phyloP scores from a whole-genome alignment of 2,329 filamentous ascomycete genomes.

The Alternaria postmessia region DNA sequence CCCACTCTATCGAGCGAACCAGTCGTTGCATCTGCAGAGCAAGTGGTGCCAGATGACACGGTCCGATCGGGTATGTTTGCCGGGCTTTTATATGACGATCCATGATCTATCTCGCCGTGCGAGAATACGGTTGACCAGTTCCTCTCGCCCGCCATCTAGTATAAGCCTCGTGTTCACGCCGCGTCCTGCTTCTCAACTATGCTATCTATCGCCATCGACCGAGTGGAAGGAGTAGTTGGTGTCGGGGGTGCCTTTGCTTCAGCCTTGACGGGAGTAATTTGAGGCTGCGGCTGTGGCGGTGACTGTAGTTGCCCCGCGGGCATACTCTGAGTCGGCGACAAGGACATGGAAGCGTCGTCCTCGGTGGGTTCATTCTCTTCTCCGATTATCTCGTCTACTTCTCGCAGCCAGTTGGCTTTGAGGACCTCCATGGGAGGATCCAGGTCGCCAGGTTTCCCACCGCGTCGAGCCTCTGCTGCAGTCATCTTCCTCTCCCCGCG shows the following conservation, averaged over 20 bases:
- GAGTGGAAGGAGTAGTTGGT: slow-evolving; percentile 48
- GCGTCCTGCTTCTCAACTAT: slow-evolving; percentile 51
- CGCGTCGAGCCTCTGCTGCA: slow-evolving; percentile 66
- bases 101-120: not conserved
- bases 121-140: not conserved
- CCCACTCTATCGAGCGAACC: slow-evolving; percentile 8
- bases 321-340: slow-evolving; percentile 28
- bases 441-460: slow-evolving; percentile 64
- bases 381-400: slow-evolving; percentile 59
- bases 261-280: slow-evolving; percentile 26
- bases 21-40: slow-evolving; percentile 4
- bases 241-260: slow-evolving; percentile 47
- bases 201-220: slow-evolving; percentile 51
- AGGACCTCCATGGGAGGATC: slow-evolving; percentile 68
- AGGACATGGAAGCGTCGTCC: slow-evolving; percentile 29
- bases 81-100: slow-evolving; percentile 11
- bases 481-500: slow-evolving; percentile 61
- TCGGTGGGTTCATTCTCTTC: slow-evolving; percentile 36
- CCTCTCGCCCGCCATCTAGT: not conserved
- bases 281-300: slow-evolving; percentile 18
- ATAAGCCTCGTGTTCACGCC: slow-evolving; percentile 29
- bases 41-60: slow-evolving; percentile 4
- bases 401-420: slow-evolving; percentile 66
- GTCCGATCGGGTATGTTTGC: slow-evolving; percentile 7
- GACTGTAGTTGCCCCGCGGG: slow-evolving; percentile 1